Evolutionary conservation across 1,284 basidiomycete species (phyloP), one percentile per base, ranked within the genome.

Genomic region (Athelia psychrophila): DNA sequence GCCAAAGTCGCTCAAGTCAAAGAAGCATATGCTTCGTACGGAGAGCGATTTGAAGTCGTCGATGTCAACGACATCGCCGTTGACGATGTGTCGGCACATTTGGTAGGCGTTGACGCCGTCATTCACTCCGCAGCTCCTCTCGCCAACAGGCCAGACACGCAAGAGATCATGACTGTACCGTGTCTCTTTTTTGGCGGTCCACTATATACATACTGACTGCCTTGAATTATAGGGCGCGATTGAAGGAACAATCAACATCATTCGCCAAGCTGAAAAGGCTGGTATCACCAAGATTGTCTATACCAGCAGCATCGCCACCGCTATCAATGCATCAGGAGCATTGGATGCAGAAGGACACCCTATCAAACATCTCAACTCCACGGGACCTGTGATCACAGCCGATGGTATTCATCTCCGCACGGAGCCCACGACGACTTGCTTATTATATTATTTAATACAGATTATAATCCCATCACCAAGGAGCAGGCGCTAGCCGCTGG

Each of bases 201-300:
- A 35, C 18, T 35, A 35, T 12, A n/a, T 16, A 18, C 16, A 30
- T n/a, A 6, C 13, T 30, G 6, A 13, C 27, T 30, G 13, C 5
- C 13, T 30, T 9, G 5, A 30, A 6, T 30, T 8, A 6, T 30
- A 67, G 62, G 57, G 55, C 27, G 66, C 68, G 0, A 52, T 69
- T 2, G 64, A 70, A 10, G 70, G 70, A 0, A 64, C 70, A 0
- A 48, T 69, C 44, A 72, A 71, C 47, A 57, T 69, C 19, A 48
- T 67, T 12, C 56, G 56, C 2, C 66, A 70, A 49, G 64, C 63
- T n/a, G 60, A 67, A 42, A 59, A 64, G 44, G 63, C 58, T n/a
- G 66, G 66, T 2, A 60, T 70, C 30, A 64, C 60, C 56, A 62
- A 57, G 36, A 55, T 68, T 16, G 60, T 67, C 2, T 59, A 64